Evolutionary conservation across 2,329 filamentous ascomycete species (phyloP).

Genomic region (Cephalotrichum gorgonifer): DNA sequence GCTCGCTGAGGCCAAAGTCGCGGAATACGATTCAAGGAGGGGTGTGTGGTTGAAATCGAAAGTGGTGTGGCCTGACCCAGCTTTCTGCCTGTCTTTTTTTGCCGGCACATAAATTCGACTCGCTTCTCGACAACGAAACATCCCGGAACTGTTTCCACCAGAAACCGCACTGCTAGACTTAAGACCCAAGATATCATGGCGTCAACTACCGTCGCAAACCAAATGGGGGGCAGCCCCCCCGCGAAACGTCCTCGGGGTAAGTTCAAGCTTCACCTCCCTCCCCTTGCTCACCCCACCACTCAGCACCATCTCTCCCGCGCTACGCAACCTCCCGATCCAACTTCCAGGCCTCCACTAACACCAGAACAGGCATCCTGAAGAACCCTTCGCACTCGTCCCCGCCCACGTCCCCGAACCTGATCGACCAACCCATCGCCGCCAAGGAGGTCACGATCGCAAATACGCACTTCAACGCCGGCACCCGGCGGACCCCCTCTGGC

Average conservation of each 20-base stretch:
- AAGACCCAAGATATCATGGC: neutral
- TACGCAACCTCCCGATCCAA: too few species aligned
- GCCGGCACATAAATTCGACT: too few species aligned
- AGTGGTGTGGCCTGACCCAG: too few species aligned
- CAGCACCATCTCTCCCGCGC: neutral
- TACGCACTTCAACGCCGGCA: constrained; percentile 87
- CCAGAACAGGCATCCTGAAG: constrained; percentile 86
- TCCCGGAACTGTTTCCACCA: too few species aligned
- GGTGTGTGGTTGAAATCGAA: too few species aligned
- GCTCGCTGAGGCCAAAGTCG: too few species aligned
- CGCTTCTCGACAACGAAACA: too few species aligned
- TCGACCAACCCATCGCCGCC: constrained; percentile 35
- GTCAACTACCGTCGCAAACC: neutral
- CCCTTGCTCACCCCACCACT: neutral
- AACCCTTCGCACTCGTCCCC: constrained; percentile 64
- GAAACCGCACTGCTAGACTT: neutral
- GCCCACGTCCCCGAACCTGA: constrained; percentile 33
- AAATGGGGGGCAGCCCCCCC: neutral
- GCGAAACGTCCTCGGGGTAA: constrained; percentile 1
- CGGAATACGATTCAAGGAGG: too few species aligned
- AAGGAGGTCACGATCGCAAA: constrained; percentile 92
- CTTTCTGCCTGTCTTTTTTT: too few species aligned
- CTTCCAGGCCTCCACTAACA: too few species aligned
- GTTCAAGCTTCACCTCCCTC: neutral
- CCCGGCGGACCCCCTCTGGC: constrained; percentile 63